These are phyloP conservation scores for Lachnellula hyalina DNA, from an alignment of 2,329 filamentous ascomycete species.

Conservation along the genomic window DNA sequence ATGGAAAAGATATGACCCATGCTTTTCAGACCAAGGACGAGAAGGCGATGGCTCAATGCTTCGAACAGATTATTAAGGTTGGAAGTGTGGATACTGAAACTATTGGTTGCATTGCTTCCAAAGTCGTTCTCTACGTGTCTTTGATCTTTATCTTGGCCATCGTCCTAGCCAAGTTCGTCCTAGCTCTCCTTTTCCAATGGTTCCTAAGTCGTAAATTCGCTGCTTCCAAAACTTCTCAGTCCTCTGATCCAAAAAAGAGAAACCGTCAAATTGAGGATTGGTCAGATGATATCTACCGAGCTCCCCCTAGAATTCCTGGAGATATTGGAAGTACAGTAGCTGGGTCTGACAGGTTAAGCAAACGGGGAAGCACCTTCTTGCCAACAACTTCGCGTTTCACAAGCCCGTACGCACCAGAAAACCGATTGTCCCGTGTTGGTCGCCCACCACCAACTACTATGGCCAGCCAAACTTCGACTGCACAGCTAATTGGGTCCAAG, in stretches of 20 bases:
- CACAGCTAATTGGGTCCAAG: constrained; percentile 64
- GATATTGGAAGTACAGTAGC: constrained; percentile 62
- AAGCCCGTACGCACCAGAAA: constrained; percentile 76
- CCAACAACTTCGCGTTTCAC: constrained; percentile 95
- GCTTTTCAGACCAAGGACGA: constrained; percentile 74
- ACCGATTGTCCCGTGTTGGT: constrained; percentile 47
- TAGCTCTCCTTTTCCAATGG: constrained; percentile 93
- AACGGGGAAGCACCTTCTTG: constrained; percentile 77
- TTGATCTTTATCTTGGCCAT: constrained; percentile 88
- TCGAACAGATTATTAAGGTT: constrained; percentile 92
- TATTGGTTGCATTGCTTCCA: constrained; percentile 93
- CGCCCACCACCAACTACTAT: constrained; percentile 75
- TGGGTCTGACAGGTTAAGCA: constrained; percentile 65
- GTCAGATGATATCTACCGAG: constrained; percentile 94
- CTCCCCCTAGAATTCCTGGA: constrained; percentile 74
- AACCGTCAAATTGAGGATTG: constrained; percentile 95
- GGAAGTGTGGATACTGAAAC: constrained; percentile 94
- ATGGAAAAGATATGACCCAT: constrained; percentile 83
- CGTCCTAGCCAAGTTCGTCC: constrained; percentile 77
- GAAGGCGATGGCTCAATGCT: constrained; percentile 78
- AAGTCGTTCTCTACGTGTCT: constrained; percentile 93
- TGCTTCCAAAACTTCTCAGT: constrained; percentile 78
- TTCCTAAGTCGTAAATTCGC: constrained; percentile 85
- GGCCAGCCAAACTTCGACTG: constrained; percentile 76
- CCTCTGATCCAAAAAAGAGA: constrained; percentile 73